Evolutionary conservation across 805 yeast species (phyloP).

Genomic region (Candida nanaspora): DNA sequence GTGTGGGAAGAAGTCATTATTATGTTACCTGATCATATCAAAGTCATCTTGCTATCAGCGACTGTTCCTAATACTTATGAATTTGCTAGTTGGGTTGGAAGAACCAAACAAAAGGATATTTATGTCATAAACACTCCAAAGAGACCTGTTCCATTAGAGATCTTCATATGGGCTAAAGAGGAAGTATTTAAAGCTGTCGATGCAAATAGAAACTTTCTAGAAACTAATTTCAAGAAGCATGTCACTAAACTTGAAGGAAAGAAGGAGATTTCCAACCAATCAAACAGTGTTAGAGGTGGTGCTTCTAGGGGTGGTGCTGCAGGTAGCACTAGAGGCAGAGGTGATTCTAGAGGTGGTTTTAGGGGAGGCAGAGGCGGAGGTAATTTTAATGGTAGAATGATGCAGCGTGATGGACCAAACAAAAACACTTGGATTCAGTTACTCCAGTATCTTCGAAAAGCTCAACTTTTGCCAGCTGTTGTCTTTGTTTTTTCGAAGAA

Average conservation of each 20-base stretch:
- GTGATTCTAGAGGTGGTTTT: constrained; percentile 22
- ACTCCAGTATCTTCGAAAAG: constrained; percentile 59
- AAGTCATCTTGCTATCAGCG: constrained; percentile 84
- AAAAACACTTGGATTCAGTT: constrained; percentile 73
- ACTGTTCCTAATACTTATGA: constrained; percentile 98
- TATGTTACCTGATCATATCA: constrained; percentile 95
- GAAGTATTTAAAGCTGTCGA: constrained; percentile 68
- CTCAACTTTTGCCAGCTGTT: constrained; percentile 83
- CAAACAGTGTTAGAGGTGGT: constrained; percentile 14
- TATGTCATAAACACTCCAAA: constrained; percentile 95
- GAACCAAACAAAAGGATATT: constrained; percentile 92
- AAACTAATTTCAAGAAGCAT: constrained; percentile 55
- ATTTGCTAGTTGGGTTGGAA: constrained; percentile 97
- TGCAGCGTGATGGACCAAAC: constrained; percentile 59
- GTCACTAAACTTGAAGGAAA: constrained; percentile 37
- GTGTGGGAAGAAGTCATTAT: constrained; percentile 99
- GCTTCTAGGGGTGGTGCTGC: constrained; percentile 23
- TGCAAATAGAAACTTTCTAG: constrained; percentile 63
- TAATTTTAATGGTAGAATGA: constrained; percentile 25
- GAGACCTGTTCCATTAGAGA: constrained; percentile 93
- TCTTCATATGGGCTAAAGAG: constrained; percentile 76
- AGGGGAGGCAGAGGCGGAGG: constrained; percentile 18
- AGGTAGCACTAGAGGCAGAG: constrained; percentile 28
- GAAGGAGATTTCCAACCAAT: constrained; percentile 18
- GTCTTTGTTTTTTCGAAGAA: constrained; percentile 90